Evolutionary conservation across 768 basidiomycete genomes (phyloP).

Genomic region (Kwoniella pini): DNA sequence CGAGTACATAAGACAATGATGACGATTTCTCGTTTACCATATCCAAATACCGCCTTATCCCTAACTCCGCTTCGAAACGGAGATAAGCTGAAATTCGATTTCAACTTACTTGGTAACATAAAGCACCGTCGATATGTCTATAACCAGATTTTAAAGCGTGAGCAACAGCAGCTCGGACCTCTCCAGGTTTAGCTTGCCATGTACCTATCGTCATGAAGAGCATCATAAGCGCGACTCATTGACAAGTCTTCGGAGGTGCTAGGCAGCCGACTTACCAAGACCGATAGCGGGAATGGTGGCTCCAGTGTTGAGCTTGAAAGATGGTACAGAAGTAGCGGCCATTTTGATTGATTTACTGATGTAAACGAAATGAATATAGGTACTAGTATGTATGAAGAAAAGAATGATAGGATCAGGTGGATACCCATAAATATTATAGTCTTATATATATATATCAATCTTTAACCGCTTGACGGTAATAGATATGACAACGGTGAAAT

Average conservation of each 20-base stretch:
- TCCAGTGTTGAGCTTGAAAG: conserved; percentile 59
- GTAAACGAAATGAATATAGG: neutral
- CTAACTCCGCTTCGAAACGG: neutral
- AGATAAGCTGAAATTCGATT: neutral
- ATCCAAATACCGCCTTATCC: neutral
- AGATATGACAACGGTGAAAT: neutral
- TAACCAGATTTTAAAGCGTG: conserved; percentile 74
- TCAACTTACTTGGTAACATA: conserved; percentile 62
- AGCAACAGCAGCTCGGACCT: conserved; percentile 72
- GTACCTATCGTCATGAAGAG: conserved; percentile 61
- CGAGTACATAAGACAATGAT: neutral
- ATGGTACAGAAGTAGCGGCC: conserved; percentile 5
- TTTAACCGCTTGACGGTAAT: too few relatives aligned
- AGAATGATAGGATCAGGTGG: neutral
- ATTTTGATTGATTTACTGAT: conserved; percentile 1
- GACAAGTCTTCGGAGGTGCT: too few relatives aligned
- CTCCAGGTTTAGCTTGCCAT: conserved; percentile 72
- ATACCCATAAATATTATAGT: too few relatives aligned
- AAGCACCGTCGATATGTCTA: conserved; percentile 61
- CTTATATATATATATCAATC: too few relatives aligned
- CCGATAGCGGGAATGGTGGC: conserved; percentile 72
- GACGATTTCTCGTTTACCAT: neutral
- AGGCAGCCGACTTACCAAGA: conserved; percentile 60
- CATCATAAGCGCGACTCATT: too few relatives aligned
- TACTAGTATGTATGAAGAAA: neutral